Percentiles rank a stretch among this genome's conserved stretches.
Conservation (phyloP, 192 early-diverging fungal genomes). For the Backusella westeae region DNA sequence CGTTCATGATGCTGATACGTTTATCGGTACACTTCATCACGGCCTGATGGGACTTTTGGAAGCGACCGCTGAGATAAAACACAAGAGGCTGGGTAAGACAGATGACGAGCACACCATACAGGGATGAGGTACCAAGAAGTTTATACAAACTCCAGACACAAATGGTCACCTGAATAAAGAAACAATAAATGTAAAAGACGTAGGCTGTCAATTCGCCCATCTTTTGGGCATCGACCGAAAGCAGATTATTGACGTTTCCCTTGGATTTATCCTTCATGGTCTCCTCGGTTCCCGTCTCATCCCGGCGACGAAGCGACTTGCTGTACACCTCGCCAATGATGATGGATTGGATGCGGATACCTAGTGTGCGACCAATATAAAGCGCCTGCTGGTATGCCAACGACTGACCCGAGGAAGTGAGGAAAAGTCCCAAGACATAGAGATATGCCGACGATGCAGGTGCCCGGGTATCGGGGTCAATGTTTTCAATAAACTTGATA, state of each 20-base stretch:
- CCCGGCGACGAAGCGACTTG: conserved; percentile 35
- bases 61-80: conserved; percentile 45
- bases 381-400: conserved; percentile 49
- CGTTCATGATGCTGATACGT: conserved; percentile 78
- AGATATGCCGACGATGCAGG: conserved; percentile 43
- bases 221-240: conserved; percentile 61
- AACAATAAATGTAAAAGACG: conserved; percentile 59
- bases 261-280: conserved; percentile 28
- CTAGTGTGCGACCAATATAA: conserved; percentile 63
- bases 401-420: conserved; percentile 43
- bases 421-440: conserved; percentile 59
- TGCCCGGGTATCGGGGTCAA: neutral
- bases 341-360: conserved; percentile 53
- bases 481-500: conserved; percentile 44
- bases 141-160: conserved; percentile 67
- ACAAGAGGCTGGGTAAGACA: conserved; percentile 60
- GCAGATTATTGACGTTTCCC: conserved; percentile 60
- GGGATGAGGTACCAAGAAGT: conserved; percentile 76
- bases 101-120: conserved; percentile 72
- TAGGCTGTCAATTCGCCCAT: conserved; percentile 49
- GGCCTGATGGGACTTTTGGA: conserved; percentile 45
- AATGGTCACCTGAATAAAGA: conserved; percentile 64
- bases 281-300: conserved; percentile 23
- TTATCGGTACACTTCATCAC: conserved; percentile 66
- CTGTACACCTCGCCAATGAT: conserved; percentile 30